Conservation (phyloP, 1,284 basidiomycete genomes). For the Ceratobasidium sp. region DNA sequence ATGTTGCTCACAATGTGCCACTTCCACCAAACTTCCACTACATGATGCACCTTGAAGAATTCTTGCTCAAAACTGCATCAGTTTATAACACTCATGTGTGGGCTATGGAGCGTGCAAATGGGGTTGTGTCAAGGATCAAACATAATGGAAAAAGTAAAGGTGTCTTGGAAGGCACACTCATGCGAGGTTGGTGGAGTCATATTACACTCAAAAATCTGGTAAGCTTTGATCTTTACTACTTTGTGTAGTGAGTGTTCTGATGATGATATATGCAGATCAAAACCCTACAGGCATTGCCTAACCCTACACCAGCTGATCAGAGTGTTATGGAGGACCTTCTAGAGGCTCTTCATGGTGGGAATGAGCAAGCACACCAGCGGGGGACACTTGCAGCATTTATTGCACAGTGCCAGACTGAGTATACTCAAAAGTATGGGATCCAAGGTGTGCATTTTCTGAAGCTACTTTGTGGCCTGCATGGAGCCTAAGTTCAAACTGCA, state of each 20-base stretch:
- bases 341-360: background rate
- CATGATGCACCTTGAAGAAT: slow-evolving; percentile 23
- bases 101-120: slow-evolving; percentile 13
- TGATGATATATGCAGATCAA: background rate
- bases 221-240: background rate
- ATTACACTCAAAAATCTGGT: slow-evolving; percentile 1
- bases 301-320: background rate
- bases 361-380: slow-evolving; percentile 15
- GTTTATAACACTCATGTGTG: slow-evolving; percentile 13
- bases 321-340: background rate
- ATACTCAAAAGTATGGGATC: slow-evolving; percentile 3
- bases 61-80: background rate
- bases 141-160: slow-evolving; percentile 4
- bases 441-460: background rate
- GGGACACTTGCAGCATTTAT: slow-evolving; percentile 21
- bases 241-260: background rate
- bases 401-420: slow-evolving; percentile 12
- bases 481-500: no score
- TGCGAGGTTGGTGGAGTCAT: slow-evolving; percentile 4
- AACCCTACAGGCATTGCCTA: background rate
- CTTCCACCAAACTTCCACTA: slow-evolving; percentile 3
- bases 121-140: background rate
- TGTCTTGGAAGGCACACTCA: background rate
- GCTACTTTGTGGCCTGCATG: no score
- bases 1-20: background rate